Evolutionary conservation across 176 grass and related monocot genomes (phyloP).

Genomic region (Dendrocalamus sinicus): DNA sequence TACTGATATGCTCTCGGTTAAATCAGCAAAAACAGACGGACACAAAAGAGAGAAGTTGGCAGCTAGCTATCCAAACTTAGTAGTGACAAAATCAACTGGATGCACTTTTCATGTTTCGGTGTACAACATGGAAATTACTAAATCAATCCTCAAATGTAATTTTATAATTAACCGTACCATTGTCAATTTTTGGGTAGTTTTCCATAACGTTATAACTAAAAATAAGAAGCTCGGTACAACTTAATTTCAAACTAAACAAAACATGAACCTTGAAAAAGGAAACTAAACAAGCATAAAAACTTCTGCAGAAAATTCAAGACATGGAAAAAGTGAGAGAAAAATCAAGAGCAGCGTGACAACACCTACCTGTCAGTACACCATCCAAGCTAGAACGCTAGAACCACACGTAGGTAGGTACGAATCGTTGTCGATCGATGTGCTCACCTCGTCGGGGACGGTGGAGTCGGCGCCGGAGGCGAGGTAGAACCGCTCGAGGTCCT

Average conservation of each 20-base stretch:
- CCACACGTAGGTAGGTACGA: background rate
- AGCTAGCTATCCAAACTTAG: background rate
- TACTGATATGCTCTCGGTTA: background rate
- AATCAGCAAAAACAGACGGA: background rate
- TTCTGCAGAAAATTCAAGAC: no score
- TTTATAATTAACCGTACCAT: background rate
- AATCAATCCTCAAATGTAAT: background rate
- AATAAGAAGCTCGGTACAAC: background rate
- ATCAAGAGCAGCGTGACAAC: background rate
- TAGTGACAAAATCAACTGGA: background rate
- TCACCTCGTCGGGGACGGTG: constrained; percentile 66
- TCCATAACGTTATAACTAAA: background rate
- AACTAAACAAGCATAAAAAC: background rate
- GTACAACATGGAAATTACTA: background rate
- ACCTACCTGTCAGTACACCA: background rate
- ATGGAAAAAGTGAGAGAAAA: background rate
- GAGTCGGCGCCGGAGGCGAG: constrained; percentile 60
- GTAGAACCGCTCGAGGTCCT: constrained; percentile 64
- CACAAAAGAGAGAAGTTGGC: background rate
- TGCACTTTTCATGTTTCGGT: background rate
- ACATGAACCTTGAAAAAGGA: background rate
- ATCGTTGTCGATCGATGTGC: background rate
- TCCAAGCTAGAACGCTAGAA: background rate
- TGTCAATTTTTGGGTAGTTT: background rate
- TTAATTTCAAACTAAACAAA: background rate